Conservation (phyloP, 495 filamentous ascomycete genomes). For the Tuber microsphaerosporum region DNA sequence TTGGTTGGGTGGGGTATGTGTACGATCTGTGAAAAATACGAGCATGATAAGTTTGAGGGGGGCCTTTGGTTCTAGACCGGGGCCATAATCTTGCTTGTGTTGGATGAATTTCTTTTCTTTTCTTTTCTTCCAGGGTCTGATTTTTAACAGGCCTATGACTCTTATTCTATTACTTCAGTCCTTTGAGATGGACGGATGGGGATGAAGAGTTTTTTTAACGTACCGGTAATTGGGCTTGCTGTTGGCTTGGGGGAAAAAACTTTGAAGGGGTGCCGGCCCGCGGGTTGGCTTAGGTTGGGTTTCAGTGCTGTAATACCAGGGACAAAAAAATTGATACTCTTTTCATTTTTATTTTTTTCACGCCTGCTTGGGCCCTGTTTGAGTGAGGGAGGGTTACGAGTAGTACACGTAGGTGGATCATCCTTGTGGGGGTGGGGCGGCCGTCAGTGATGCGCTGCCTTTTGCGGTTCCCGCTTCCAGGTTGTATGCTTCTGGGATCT, state of each 20-base stretch:
- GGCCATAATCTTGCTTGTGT: background rate
- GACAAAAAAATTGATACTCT: background rate
- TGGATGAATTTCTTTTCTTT: background rate
- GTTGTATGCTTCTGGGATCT: background rate
- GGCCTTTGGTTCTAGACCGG: background rate
- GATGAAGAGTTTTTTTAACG: background rate
- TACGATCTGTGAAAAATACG: background rate
- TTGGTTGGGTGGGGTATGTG: background rate
- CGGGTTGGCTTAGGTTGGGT: background rate
- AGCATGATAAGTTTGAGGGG: background rate
- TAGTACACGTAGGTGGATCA: background rate
- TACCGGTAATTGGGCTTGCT: background rate
- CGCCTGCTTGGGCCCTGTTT: background rate
- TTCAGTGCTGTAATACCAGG: background rate
- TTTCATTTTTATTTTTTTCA: background rate
- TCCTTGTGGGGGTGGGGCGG: background rate
- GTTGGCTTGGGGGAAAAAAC: background rate
- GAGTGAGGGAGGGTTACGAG: background rate
- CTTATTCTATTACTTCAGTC: background rate
- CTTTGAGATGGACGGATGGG: background rate
- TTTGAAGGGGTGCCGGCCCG: background rate
- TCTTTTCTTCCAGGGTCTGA: background rate
- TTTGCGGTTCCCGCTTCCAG: background rate
- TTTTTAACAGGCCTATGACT: background rate
- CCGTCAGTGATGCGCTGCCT: background rate